Evolutionary conservation across 140 eudicot genomes (phyloP), one percentile per base, ranked within the genome.

Genomic region (Anethum foeniculum): DNA sequence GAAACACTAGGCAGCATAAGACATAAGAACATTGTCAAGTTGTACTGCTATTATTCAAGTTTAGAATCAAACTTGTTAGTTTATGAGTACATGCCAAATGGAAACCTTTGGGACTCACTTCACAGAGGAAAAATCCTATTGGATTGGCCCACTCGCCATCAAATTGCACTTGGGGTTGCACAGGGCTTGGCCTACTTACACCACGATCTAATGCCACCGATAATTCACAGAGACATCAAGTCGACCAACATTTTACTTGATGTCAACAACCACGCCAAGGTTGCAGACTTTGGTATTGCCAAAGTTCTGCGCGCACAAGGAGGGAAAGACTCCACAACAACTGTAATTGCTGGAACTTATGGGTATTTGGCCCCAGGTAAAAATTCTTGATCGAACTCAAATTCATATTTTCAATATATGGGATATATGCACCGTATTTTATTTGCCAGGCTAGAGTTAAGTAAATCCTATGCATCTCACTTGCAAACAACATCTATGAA

Each of bases 221-320:
- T 96, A 64, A 86, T 96, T 78, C 99, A 96, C 81, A 83, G 99
- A 75, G 99, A 96, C 80, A 91, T 96, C 88, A 96, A 96, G 81
- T 89, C 97, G 21, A 92, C 97, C 78, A 96, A 96, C 82, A 92
- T 96, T 78, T 85, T 96, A 0, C 88, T 96, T 68, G 99, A 96
- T 77, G 71, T 79, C 43, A 84, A 96, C 82, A 88, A 88, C 64
- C 87, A 85, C 67, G 90, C 99, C 12, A 93, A 93, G 81, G 97
- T 96, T 25, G 97, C 99, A 9, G 99, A 96, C 74, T 96, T 96
- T 77, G 99, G 99, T 21, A 90, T 92, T 54, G 99, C 99, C 16
- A 96, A 95, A 82, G 96, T 96, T 71, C 58, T 96, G 75, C 87
- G 92, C 78, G 96, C 98, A 32, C 85, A 89, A 82, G 94, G 83